A percentile compares a stretch with the other conserved stretches of the same genome.
Evolutionary conservation across 768 basidiomycete genomes (phyloP).

Genomic region (Macrocybe gigantea): DNA sequence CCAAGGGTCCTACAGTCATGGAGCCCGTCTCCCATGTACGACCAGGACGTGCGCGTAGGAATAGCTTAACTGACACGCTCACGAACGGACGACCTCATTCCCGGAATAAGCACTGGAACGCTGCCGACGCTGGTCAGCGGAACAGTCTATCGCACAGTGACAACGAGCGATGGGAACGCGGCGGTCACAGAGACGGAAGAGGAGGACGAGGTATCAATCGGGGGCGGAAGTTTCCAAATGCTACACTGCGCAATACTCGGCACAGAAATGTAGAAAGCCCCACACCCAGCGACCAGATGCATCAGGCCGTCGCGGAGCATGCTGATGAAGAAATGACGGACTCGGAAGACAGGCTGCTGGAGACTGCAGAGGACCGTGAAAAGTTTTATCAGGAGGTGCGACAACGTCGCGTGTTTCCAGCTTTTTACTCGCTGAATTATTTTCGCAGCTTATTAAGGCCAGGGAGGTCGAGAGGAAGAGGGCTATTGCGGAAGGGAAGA

Average conservation of each 20-base stretch:
- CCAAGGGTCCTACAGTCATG: constrained; percentile 7
- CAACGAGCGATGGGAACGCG: constrained; percentile 58
- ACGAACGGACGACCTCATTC: constrained; percentile 27
- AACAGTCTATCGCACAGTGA: constrained; percentile 35
- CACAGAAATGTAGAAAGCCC: constrained; percentile 20
- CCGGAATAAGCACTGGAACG: constrained; percentile 60
- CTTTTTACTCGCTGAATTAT: constrained; percentile 13
- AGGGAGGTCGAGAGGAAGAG: constrained; percentile 66
- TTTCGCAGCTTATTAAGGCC: constrained; percentile 57
- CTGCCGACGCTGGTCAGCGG: constrained; percentile 30
- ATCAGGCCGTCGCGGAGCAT: constrained; percentile 26
- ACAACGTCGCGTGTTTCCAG: constrained; percentile 12
- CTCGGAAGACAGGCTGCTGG: constrained; percentile 46
- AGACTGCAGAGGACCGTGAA: constrained; percentile 60
- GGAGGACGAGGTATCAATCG: constrained; percentile 30
- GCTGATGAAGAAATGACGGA: constrained; percentile 19
- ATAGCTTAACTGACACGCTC: constrained; percentile 4
- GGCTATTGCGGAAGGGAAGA: constrained; percentile 78
- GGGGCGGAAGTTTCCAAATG: constrained; percentile 36
- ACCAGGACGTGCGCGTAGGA: constrained; percentile 11
- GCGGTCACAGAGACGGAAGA: constrained; percentile 47
- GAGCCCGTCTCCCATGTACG: constrained; percentile 13
- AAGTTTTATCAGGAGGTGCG: constrained; percentile 68
- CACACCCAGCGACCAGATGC: constrained; percentile 25
- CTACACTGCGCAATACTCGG: constrained; percentile 25